Percentiles rank a stretch among this genome's conserved stretches.
phyloP scores from a whole-genome alignment of 345 rosid genomes.

The Euclidium syriacum region DNA sequence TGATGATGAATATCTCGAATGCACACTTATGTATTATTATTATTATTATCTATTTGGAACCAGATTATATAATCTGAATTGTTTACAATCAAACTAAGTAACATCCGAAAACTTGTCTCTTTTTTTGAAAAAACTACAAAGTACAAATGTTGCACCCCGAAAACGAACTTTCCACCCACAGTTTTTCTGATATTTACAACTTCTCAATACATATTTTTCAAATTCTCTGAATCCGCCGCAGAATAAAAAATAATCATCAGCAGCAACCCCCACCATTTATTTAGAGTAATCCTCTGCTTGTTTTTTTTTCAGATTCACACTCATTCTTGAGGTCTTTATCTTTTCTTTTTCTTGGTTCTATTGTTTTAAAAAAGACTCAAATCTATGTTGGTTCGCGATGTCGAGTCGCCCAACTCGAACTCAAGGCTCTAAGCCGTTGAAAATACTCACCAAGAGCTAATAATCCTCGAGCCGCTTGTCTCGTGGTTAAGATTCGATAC shows the following conservation, averaged over 20 bases:
- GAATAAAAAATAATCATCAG: slow-evolving; percentile 23
- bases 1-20: background rate
- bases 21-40: slow-evolving; percentile 1
- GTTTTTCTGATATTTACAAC: slow-evolving; percentile 28
- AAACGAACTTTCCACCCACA: no score
- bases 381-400: slow-evolving; percentile 49
- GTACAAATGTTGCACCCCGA: slow-evolving; percentile 15
- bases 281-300: slow-evolving; percentile 1
- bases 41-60: background rate
- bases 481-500: slow-evolving; percentile 57
- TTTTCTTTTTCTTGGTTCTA: background rate
- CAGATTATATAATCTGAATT: slow-evolving; percentile 4
- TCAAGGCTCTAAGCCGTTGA: slow-evolving; percentile 64
- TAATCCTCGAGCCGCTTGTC: slow-evolving; percentile 77
- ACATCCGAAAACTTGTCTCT: slow-evolving; percentile 21
- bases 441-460: slow-evolving; percentile 84
- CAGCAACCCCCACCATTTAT: slow-evolving; percentile 24
- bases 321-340: background rate
- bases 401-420: slow-evolving; percentile 61
- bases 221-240: slow-evolving; percentile 14
- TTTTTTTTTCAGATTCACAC: slow-evolving; percentile 12
- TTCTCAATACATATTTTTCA: slow-evolving; percentile 12
- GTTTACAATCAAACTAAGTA: slow-evolving; percentile 27
- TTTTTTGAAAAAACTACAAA: slow-evolving; percentile 14
- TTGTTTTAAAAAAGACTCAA: background rate